Conservation (phyloP, 2,329 filamentous ascomycete species). For the Coniella vitis region DNA sequence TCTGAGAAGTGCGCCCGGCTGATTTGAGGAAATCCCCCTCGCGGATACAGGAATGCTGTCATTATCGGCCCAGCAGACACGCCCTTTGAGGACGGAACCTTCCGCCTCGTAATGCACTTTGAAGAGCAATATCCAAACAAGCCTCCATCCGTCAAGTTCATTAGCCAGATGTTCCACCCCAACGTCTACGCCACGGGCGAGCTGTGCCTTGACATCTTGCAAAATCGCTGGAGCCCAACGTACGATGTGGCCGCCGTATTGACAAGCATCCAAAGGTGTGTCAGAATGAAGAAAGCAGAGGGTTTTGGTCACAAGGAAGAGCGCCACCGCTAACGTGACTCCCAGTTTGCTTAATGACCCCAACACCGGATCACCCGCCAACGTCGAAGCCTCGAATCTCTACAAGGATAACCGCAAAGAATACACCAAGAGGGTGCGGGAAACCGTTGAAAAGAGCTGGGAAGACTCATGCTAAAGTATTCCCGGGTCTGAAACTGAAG, state of each 20-base stretch:
- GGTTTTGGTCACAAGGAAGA: background rate
- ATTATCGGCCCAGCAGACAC: slow-evolving; percentile 97
- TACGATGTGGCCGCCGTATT: slow-evolving; percentile 97
- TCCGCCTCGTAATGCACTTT: slow-evolving; percentile 96
- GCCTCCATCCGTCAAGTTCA: slow-evolving; percentile 95
- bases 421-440: slow-evolving; percentile 88
- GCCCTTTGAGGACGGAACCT: slow-evolving; percentile 96
- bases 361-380: slow-evolving; percentile 96
- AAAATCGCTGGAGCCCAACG: slow-evolving; percentile 97
- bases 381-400: slow-evolving; percentile 94
- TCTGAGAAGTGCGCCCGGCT: background rate
- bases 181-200: slow-evolving; percentile 98
- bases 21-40: slow-evolving; percentile 37
- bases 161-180: slow-evolving; percentile 98
- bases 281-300: background rate
- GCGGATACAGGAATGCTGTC: slow-evolving; percentile 67
- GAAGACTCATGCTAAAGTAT: slow-evolving; percentile 56
- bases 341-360: slow-evolving; percentile 88
- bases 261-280: slow-evolving; percentile 92
- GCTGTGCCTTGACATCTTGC: slow-evolving; percentile 90
- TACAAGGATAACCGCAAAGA: slow-evolving; percentile 98
- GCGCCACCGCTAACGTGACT: slow-evolving; percentile 22
- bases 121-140: slow-evolving; percentile 99
- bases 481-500: background rate
- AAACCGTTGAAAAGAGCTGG: slow-evolving; percentile 99